Evolutionary conservation across 2,329 filamentous ascomycete genomes (phyloP).

Genomic region (Xylaria sp.): DNA sequence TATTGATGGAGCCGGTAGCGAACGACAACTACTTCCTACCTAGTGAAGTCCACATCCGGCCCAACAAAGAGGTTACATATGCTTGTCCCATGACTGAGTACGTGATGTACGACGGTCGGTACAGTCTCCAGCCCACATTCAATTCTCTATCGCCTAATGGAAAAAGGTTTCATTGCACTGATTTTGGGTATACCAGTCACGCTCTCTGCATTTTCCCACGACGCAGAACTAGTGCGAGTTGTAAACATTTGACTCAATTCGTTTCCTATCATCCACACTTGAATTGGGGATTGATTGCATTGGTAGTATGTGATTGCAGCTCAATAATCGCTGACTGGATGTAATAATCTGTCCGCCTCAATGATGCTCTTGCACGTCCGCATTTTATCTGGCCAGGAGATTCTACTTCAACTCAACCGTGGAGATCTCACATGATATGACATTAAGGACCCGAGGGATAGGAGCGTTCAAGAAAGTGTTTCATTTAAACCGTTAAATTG

Average conservation of each 20-base stretch:
- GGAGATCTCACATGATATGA: slow-evolving; percentile 20
- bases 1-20: neutral
- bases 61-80: neutral
- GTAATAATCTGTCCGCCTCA: neutral
- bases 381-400: slow-evolving; percentile 18
- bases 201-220: neutral
- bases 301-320: neutral
- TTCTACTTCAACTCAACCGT: slow-evolving; percentile 12
- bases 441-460: slow-evolving; percentile 1
- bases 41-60: neutral
- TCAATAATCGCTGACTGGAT: neutral
- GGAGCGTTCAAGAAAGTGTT: slow-evolving; percentile 2
- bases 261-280: neutral
- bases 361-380: neutral
- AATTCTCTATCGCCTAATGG: neutral
- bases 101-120: neutral
- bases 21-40: neutral
- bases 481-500: neutral
- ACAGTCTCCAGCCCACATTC: neutral
- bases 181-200: neutral
- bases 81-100: neutral
- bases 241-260: neutral
- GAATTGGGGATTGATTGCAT: neutral
- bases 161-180: neutral
- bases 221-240: neutral